A percentile compares a stretch with the other conserved stretches of the same genome.
Evolutionary conservation across 306 rosid species (phyloP).

Genomic region (Comarum palustre): DNA sequence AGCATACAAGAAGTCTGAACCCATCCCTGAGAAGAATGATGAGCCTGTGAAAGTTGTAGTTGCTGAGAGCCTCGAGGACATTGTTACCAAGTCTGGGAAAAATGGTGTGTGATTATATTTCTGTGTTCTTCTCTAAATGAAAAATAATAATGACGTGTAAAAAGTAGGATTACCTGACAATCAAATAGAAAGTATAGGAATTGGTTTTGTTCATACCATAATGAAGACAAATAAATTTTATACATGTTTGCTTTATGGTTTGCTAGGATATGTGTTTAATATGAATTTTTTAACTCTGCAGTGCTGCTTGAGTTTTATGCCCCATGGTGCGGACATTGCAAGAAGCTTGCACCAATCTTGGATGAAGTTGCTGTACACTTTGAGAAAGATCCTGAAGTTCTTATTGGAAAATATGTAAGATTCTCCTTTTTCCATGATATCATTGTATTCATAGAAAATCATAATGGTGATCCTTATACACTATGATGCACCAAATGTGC

Average conservation of each 20-base stretch:
- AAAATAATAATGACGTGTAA: background rate
- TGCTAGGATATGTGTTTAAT: constrained; percentile 9
- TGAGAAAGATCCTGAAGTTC: constrained; percentile 59
- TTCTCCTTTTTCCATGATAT: background rate
- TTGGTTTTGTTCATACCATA: background rate
- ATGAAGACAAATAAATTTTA: background rate
- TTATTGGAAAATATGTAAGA: constrained; percentile 83
- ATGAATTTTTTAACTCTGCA: constrained; percentile 34
- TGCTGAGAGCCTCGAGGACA: constrained; percentile 60
- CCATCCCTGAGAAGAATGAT: constrained; percentile 71
- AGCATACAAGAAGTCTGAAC: constrained; percentile 65
- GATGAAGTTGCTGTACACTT: constrained; percentile 82
- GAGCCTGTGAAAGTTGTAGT: constrained; percentile 94
- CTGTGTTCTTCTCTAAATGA: background rate
- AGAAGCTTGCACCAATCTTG: constrained; percentile 77
- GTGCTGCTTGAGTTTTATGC: constrained; percentile 89
- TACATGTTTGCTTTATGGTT: background rate
- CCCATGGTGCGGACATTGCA: constrained; percentile 98
- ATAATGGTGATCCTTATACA: background rate
- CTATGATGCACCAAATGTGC: background rate
- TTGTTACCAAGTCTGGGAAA: constrained; percentile 71
- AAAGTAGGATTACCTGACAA: background rate
- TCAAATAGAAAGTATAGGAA: background rate
- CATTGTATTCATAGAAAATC: background rate
- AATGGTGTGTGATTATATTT: constrained; percentile 47